Base-by-base conservation (phyloP, 2,329 filamentous ascomycete genomes). In the Alternaria arbusti region DNA sequence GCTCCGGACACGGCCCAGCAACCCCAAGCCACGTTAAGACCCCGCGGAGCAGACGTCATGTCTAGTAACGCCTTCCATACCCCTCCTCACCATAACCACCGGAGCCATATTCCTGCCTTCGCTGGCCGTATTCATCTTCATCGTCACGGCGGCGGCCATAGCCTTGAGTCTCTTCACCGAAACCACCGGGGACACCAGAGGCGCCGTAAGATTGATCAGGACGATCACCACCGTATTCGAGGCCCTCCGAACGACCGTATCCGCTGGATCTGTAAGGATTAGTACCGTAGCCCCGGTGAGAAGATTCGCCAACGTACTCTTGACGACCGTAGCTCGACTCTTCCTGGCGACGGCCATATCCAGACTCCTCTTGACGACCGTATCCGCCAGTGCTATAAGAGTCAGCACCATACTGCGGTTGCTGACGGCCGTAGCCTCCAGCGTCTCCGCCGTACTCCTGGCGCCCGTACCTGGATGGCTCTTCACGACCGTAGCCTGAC, bases 21-120 rank as follows among this genome's bases (percentile, higher is more conserved):
- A 17, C 8, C 40, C 55, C 23, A 25, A 32, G 47, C 7, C 52
- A 54, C 32, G 15, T 47, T 47, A 3, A 23, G 22, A 20, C 17
- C 23, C 30, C 30, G 9, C 49, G 20, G 30, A 58, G 9, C 44
- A 49, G 25, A 30, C 49, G 30, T 46, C 30, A 59, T 55, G 9
- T 36, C 51, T 58, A 73, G 51, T 73, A 73, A 47, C 70, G 65
- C 43, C 68, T 57, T 43, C 58, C 67, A 54, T 71, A 73, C 3
- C 68, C 64, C 44, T 73, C 68, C 13, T 72, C 65, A 7, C 68
- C 65, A 54, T 62, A 67, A 15, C 67, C 67, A 15, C 63, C 65
- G 25, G 64, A 70, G 20, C 72, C 68, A 61, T 66, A 51, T 47
- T 73, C 59, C 28, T 71, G 67, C 50, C 67, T 66, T 15, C 64